Base-by-base conservation (phyloP, 176 grass and related monocot genomes). In the Zoysia pacifica region DNA sequence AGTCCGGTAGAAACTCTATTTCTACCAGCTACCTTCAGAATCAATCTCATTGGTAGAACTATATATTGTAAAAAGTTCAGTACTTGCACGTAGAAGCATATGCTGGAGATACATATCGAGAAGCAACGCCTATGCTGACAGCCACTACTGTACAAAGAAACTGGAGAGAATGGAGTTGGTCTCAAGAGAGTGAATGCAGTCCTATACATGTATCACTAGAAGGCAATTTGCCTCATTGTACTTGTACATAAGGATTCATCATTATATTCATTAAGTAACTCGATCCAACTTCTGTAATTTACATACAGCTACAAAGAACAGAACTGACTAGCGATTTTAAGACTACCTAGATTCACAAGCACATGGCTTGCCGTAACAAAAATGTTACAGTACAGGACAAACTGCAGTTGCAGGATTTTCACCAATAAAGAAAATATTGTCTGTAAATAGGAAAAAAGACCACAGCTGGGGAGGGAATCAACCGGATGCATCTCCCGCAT, bases 281-380 rank as follows among this genome's bases (percentile, higher is more conserved):
- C 15, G 42, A 56, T 51, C 40, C 72, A 73, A 42, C 70, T 78
- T 2, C 46, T 78, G 67, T 78, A 88, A 74, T 82, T 87, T 85
- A 85, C 85, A 88, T 67, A 63, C 82, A 88, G 55, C 85, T 91
- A 87, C 54, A 83, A 79, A 62, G 65, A 84, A 83, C 49, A 66
- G 74, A 66, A 64, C 69, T 65, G 69, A 10, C 47, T 69, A 79
- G 58, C 69, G 15, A 76, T 40, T 86, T 79, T 38, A 15, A 48
- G 50, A 43, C 70, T 87, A 84, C 72, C 81, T 77, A 81, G 38
- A 85, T 46, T 63, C 40, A 70, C 77, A 72, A 46, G 40, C 3
- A 76, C 65, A 28, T 12, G 18, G 50, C 77, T 49, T 35, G 49
- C 13, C 61, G 62, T 49, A 80, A 76, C 70, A 19, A 81, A 39